Conservation (phyloP, 441 rosid genomes). For the Euphorbia corollata region DNA sequence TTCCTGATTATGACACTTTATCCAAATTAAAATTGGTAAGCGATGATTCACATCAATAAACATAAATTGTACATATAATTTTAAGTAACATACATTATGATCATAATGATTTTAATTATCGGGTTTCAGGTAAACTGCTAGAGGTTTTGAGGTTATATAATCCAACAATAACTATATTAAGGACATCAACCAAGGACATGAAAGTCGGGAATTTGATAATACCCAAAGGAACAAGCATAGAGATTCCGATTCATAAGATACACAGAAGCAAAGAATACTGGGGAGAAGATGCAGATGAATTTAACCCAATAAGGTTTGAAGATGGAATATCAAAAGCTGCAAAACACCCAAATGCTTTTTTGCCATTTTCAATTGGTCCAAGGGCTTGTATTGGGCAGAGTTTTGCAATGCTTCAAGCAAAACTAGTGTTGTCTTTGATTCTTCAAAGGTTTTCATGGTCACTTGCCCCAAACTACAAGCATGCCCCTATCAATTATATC, state of each 20-base stretch:
- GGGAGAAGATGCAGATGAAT: constrained; percentile 51
- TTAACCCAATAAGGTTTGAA: constrained; percentile 39
- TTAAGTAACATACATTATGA: too few species aligned
- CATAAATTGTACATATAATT: too few species aligned
- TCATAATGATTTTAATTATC: too few species aligned
- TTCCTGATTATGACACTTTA: too few species aligned
- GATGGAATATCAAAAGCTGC: constrained; percentile 37
- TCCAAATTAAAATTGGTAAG: too few species aligned
- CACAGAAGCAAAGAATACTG: constrained; percentile 33
- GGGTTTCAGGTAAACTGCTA: constrained; percentile 21
- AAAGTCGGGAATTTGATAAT: constrained; percentile 31
- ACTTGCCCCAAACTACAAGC: constrained; percentile 43
- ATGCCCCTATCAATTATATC: constrained; percentile 35
- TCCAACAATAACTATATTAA: constrained; percentile 19
- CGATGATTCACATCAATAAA: too few species aligned
- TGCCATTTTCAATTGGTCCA: constrained; percentile 40
- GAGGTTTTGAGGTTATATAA: constrained; percentile 50
- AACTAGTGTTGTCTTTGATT: constrained; percentile 33
- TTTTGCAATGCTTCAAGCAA: constrained; percentile 46
- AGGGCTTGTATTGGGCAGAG: constrained; percentile 13
- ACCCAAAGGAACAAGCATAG: constrained; percentile 28
- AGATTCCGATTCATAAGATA: constrained; percentile 24
- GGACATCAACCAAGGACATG: constrained; percentile 26
- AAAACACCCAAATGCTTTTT: constrained; percentile 33
- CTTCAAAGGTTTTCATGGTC: constrained; percentile 39